Percentiles rank a stretch among this genome's conserved stretches.
Conservation (phyloP, 352 stramenopile species). For the Thalassiosira oceanica region DNA sequence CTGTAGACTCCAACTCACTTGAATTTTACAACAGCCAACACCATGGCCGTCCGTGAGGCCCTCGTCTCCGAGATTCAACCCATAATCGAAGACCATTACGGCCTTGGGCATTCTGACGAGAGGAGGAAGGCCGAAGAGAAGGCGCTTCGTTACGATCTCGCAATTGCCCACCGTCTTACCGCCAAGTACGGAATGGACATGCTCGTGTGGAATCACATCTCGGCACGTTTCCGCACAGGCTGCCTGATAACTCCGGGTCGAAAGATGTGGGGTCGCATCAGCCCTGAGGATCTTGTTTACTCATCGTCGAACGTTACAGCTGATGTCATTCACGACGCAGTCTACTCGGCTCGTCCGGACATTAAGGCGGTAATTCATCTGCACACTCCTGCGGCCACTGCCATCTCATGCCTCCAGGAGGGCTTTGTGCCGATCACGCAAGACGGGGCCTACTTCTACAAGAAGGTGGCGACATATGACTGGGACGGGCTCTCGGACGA, state of each 20-base stretch:
- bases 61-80: slow-evolving; percentile 59
- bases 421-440: slow-evolving; percentile 54
- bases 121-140: slow-evolving; percentile 38
- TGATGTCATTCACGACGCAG: slow-evolving; percentile 55
- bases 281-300: slow-evolving; percentile 51
- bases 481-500: slow-evolving; percentile 51
- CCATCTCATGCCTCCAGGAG: slow-evolving; percentile 49
- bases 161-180: slow-evolving; percentile 45
- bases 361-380: slow-evolving; percentile 55
- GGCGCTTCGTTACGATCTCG: slow-evolving; percentile 46
- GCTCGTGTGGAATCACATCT: slow-evolving; percentile 67
- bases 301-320: slow-evolving; percentile 43
- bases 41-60: slow-evolving; percentile 58
- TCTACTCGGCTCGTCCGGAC: slow-evolving; percentile 44
- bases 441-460: slow-evolving; percentile 55
- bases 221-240: slow-evolving; percentile 29
- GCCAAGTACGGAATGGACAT: slow-evolving; percentile 57
- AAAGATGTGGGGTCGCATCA: slow-evolving; percentile 50
- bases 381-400: slow-evolving; percentile 49
- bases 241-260: slow-evolving; percentile 58
- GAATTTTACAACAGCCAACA: no score
- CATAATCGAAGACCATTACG: slow-evolving; percentile 44
- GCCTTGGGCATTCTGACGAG: slow-evolving; percentile 38
- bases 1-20: no score
- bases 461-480: slow-evolving; percentile 47